Evolutionary conservation across 768 basidiomycete species (phyloP).

Genomic region (Daedaleopsis sinensis): DNA sequence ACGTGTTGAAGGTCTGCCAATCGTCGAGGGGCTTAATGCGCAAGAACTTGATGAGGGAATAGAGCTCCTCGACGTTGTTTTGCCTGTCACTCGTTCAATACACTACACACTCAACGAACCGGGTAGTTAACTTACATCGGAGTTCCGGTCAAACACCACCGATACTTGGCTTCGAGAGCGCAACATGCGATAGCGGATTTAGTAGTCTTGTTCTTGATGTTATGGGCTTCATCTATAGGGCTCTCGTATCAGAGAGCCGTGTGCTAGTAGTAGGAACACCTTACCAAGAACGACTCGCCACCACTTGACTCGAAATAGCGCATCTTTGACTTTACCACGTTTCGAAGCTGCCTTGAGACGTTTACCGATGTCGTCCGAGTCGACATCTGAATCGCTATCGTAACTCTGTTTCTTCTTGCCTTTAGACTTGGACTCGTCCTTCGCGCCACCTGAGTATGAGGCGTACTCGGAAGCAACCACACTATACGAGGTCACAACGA

Average conservation of each 20-base stretch:
- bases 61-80: constrained; percentile 90
- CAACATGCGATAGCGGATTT: constrained; percentile 44
- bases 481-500: constrained; percentile 88
- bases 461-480: constrained; percentile 81
- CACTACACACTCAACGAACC: background rate
- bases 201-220: constrained; percentile 54
- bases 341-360: constrained; percentile 46
- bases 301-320: constrained; percentile 81
- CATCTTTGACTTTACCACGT: constrained; percentile 53
- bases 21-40: constrained; percentile 80
- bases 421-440: constrained; percentile 54
- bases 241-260: background rate
- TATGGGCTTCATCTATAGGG: constrained; percentile 55
- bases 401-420: constrained; percentile 33
- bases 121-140: constrained; percentile 32
- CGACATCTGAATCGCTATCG: constrained; percentile 39
- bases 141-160: constrained; percentile 57
- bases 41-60: constrained; percentile 87
- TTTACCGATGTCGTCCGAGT: constrained; percentile 47
- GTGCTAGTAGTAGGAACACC: background rate
- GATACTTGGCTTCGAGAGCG: constrained; percentile 45
- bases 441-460: constrained; percentile 49
- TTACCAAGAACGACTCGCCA: constrained; percentile 84
- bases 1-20: constrained; percentile 76
- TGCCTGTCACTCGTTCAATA: constrained; percentile 49